Evolutionary conservation across 2,329 filamentous ascomycete species (phyloP).

Genomic region (Pseudogymnoascus sp.): DNA sequence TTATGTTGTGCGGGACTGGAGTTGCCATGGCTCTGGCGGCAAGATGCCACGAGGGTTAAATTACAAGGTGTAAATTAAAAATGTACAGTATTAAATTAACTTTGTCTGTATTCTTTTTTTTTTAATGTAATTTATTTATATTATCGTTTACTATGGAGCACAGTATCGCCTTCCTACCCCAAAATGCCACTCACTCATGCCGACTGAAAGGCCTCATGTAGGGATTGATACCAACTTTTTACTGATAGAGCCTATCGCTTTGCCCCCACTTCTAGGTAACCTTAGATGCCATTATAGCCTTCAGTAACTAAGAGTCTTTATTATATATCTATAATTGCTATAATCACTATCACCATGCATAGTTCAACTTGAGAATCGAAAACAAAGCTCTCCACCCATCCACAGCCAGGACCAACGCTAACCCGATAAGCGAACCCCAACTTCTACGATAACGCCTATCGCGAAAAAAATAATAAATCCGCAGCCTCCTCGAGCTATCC

Average conservation of each 20-base stretch:
- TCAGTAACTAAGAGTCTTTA: too few species aligned
- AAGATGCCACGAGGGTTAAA: background rate
- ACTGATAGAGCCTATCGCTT: too few species aligned
- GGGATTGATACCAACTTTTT: too few species aligned
- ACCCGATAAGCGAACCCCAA: background rate
- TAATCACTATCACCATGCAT: too few species aligned
- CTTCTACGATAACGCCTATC: background rate
- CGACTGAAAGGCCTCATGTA: background rate
- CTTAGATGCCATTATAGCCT: too few species aligned
- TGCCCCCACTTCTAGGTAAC: too few species aligned
- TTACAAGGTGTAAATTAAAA: background rate
- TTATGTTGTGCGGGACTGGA: background rate
- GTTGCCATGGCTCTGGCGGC: background rate
- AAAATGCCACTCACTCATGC: background rate
- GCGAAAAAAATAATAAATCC: background rate
- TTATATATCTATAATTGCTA: too few species aligned
- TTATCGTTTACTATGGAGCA: too few species aligned
- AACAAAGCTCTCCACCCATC: too few species aligned
- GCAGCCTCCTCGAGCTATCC: background rate
- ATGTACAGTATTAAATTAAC: background rate
- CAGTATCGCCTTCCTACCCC: too few species aligned
- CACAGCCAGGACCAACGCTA: background rate
- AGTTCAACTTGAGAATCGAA: too few species aligned
- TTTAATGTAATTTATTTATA: background rate
- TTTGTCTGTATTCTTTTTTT: background rate